These are phyloP conservation scores for Ceratobasidium theobromae DNA, from an alignment of 1,284 basidiomycete genomes.

Conservation along the genomic window DNA sequence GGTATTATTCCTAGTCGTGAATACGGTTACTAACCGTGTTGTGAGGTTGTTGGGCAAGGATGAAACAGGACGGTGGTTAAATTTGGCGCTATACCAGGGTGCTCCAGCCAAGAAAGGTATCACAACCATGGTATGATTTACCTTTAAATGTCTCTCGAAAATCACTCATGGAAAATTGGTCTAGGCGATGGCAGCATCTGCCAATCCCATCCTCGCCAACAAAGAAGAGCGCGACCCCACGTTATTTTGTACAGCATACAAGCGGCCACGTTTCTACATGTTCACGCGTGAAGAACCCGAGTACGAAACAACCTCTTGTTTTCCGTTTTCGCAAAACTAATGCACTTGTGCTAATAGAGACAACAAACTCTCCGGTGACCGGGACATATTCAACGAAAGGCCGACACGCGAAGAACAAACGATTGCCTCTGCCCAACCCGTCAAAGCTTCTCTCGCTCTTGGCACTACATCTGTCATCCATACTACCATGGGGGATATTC, in stretches of 20 bases:
- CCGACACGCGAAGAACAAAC: constrained; percentile 96
- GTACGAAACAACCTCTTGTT: constrained; percentile 49
- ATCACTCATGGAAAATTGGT: background rate
- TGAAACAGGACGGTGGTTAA: constrained; percentile 88
- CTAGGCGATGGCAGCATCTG: constrained; percentile 90
- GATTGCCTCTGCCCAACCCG: constrained; percentile 67
- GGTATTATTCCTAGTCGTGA: constrained; percentile 70
- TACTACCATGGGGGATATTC: constrained; percentile 94
- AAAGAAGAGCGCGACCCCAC: constrained; percentile 86
- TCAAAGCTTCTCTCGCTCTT: constrained; percentile 59
- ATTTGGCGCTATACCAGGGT: constrained; percentile 90
- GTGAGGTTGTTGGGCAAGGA: constrained; percentile 89
- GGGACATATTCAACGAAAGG: constrained; percentile 98
- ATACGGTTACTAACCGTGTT: constrained; percentile 93
- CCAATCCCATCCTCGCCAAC: constrained; percentile 90
- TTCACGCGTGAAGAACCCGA: constrained; percentile 92
- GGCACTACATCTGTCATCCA: constrained; percentile 86
- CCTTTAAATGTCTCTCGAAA: background rate
- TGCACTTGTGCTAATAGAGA: constrained; percentile 54
- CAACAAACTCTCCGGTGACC: constrained; percentile 74
- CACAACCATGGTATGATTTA: constrained; percentile 72
- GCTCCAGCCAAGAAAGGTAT: constrained; percentile 84
- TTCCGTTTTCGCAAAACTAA: background rate
- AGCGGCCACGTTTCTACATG: constrained; percentile 93
- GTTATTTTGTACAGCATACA: constrained; percentile 90